Evolutionary conservation across 1,284 basidiomycete genomes (phyloP).

Genomic region (Ustilago lituana): DNA sequence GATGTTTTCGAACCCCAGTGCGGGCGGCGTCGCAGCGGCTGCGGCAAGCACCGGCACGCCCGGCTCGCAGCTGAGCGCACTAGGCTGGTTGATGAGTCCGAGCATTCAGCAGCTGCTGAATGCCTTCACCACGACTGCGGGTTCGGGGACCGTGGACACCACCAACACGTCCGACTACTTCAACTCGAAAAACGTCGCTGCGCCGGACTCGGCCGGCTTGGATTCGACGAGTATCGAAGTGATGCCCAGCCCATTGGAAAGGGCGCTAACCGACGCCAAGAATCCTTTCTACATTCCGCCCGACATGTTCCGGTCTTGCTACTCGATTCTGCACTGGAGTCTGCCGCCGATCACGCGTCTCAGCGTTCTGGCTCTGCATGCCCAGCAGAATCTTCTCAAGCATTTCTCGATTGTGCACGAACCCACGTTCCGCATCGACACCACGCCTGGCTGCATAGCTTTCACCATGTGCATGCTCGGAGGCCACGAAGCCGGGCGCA

Average conservation of each 20-base stretch:
- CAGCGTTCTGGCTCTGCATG: constrained; percentile 56
- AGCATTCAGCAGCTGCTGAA: constrained; percentile 56
- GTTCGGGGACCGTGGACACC: constrained; percentile 31
- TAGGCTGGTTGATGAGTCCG: constrained; percentile 58
- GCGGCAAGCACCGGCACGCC: constrained; percentile 33
- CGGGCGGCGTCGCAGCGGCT: constrained; percentile 20
- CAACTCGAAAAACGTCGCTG: constrained; percentile 32
- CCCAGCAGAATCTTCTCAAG: constrained; percentile 60
- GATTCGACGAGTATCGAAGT: constrained; percentile 18
- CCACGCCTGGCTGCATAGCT: constrained; percentile 54
- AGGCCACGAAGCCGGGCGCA: constrained; percentile 52
- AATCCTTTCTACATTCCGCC: constrained; percentile 59
- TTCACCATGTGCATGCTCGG: constrained; percentile 61
- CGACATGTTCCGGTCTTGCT: constrained; percentile 55
- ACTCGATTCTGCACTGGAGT: constrained; percentile 56
- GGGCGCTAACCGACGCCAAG: constrained; percentile 47
- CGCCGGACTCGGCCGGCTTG: constrained; percentile 1
- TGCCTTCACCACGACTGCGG: constrained; percentile 33
- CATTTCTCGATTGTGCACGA: constrained; percentile 60
- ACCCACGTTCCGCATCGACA: constrained; percentile 60
- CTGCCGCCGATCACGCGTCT: constrained; percentile 54
- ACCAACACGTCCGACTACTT: constrained; percentile 44
- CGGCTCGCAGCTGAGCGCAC: constrained; percentile 29
- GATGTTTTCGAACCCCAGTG: constrained; percentile 37
- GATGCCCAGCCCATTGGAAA: constrained; percentile 37